These are phyloP conservation scores for Mimosa bimucronata DNA, from an alignment of 306 rosid genomes.

Conservation along the genomic window DNA sequence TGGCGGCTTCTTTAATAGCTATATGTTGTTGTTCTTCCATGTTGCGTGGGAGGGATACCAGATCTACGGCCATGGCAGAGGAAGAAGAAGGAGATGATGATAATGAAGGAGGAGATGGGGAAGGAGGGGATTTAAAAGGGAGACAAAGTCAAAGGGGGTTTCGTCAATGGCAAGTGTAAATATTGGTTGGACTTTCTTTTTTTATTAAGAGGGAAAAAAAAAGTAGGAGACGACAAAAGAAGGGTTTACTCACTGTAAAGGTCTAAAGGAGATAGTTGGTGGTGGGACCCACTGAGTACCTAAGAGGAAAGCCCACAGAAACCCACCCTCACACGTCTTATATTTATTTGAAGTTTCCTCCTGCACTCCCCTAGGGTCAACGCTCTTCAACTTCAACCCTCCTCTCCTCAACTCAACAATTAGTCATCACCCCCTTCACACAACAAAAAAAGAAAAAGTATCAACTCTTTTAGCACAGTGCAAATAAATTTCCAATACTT, in stretches of 20 bases:
- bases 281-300: constrained; percentile 43
- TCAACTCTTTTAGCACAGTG: too few species aligned
- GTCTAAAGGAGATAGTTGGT: constrained; percentile 34
- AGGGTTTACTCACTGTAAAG: constrained; percentile 41
- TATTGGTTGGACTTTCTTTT: constrained; percentile 46
- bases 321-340: neutral
- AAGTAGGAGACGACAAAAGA: constrained; percentile 36
- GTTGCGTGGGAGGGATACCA: constrained; percentile 29
- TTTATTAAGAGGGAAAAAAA: neutral
- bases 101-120: neutral
- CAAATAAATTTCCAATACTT: too few species aligned
- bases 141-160: constrained; percentile 53
- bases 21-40: constrained; percentile 48
- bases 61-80: constrained; percentile 55
- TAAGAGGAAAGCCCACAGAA: neutral
- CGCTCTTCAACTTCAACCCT: too few species aligned
- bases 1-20: constrained; percentile 71
- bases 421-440: too few species aligned
- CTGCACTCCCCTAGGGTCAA: neutral
- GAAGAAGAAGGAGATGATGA: neutral
- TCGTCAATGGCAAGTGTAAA: constrained; percentile 52
- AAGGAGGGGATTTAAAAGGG: constrained; percentile 44
- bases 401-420: too few species aligned
- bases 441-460: too few species aligned
- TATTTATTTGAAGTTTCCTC: neutral